phyloP scores from a whole-genome alignment of 2,329 filamentous ascomycete species.

The Botrytis hyacinthi region DNA sequence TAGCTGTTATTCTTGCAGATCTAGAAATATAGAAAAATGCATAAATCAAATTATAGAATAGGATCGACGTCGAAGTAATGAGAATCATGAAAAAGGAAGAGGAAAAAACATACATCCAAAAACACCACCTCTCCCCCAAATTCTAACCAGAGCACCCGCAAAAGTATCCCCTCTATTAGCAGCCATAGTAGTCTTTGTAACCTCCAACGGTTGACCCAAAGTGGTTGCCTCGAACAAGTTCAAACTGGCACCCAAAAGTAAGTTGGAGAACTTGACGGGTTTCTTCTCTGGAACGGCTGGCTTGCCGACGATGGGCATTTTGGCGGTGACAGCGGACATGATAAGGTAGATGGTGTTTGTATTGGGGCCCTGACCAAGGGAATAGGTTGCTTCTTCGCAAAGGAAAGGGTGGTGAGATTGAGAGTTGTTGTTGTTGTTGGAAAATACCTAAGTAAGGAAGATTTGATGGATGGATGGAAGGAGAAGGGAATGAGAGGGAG shows the following conservation, averaged over 20 bases:
- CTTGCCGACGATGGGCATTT: constrained; percentile 39
- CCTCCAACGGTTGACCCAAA: constrained; percentile 81
- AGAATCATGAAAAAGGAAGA: not conserved
- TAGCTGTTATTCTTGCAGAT: constrained; percentile 16
- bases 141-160: constrained; percentile 72
- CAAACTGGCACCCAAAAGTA: constrained; percentile 57
- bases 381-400: constrained; percentile 81
- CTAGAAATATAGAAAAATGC: not conserved
- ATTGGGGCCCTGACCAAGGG: constrained; percentile 96
- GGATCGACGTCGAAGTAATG: not conserved
- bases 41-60: not conserved
- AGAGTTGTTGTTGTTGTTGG: not conserved
- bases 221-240: constrained; percentile 52
- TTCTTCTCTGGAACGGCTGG: constrained; percentile 80
- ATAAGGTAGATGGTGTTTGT: constrained; percentile 50
- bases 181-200: constrained; percentile 99
- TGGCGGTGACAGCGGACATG: constrained; percentile 59
- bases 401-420: constrained; percentile 9
- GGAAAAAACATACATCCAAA: constrained; percentile 73
- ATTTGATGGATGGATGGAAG: not conserved
- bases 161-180: constrained; percentile 92
- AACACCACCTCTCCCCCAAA: constrained; percentile 91
- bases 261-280: constrained; percentile 99
- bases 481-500: not conserved
- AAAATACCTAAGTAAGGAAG: not conserved